These are phyloP conservation scores for Hypericum androsaemum DNA, from an alignment of 345 rosid species.

Conservation along the genomic window DNA sequence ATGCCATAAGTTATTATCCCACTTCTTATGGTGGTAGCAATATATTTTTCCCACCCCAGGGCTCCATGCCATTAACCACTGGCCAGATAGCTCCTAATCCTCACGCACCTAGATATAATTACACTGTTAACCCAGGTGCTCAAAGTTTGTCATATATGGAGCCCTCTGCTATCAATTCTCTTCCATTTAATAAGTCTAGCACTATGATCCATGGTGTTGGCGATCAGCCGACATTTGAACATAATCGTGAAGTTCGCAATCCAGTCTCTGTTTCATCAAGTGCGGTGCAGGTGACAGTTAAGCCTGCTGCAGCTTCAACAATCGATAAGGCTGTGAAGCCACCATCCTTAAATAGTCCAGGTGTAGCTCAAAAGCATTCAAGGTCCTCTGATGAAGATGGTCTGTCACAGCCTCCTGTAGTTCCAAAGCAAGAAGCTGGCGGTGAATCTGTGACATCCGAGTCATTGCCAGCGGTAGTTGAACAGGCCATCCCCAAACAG, in stretches of 20 bases:
- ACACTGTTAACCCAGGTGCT: constrained; percentile 41
- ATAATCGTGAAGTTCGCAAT: constrained; percentile 31
- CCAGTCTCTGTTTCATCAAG: constrained; percentile 28
- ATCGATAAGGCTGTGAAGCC: constrained; percentile 32
- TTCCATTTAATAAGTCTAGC: constrained; percentile 34
- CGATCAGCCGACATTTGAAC: constrained; percentile 32
- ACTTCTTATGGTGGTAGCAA: constrained; percentile 31
- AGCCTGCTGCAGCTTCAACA: constrained; percentile 32
- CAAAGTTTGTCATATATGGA: constrained; percentile 47
- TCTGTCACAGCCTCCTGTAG: constrained; percentile 23
- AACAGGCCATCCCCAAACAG: constrained; percentile 23
- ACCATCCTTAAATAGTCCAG: constrained; percentile 19
- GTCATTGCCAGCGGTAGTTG: constrained; percentile 17
- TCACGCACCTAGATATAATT: constrained; percentile 55
- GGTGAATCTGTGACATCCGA: constrained; percentile 25
- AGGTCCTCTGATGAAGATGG: constrained; percentile 29
- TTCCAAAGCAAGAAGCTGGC: constrained; percentile 27
- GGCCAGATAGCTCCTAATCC: constrained; percentile 48
- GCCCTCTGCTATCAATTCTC: constrained; percentile 31
- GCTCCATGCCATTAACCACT: constrained; percentile 45
- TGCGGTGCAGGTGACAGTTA: constrained; percentile 39
- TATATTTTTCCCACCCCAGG: constrained; percentile 37
- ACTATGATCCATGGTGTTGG: constrained; percentile 22
- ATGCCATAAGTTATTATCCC: constrained; percentile 39
- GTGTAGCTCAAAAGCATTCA: constrained; percentile 30